Percentiles rank a stretch among this genome's conserved stretches.
phyloP scores from a whole-genome alignment of 2,329 filamentous ascomycete genomes.

The Pseudogymnoascus sp. region DNA sequence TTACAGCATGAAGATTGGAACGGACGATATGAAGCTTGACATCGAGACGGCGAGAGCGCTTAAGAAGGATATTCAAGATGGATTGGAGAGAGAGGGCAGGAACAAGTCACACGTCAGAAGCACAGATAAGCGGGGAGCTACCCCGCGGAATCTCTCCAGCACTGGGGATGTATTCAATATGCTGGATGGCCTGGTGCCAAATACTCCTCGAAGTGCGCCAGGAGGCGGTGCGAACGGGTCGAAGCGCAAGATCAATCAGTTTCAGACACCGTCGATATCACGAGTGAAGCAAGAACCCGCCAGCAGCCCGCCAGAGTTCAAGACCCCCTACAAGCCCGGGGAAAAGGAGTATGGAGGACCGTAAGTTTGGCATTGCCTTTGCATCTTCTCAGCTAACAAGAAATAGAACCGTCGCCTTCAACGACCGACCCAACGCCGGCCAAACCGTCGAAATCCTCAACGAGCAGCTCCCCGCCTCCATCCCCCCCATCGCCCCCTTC shows the following conservation, averaged over 20 bases:
- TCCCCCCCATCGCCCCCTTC: constrained; percentile 63
- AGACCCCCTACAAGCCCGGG: constrained; percentile 29
- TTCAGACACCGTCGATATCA: constrained; percentile 40
- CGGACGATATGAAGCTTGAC: constrained; percentile 64
- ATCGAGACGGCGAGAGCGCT: constrained; percentile 66
- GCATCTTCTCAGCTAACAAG: neutral
- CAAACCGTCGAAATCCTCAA: constrained; percentile 81
- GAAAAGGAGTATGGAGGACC: constrained; percentile 16
- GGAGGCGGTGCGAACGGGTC: constrained; percentile 18
- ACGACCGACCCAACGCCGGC: constrained; percentile 68
- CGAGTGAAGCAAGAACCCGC: constrained; percentile 37
- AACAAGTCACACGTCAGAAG: constrained; percentile 55
- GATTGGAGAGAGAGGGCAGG: constrained; percentile 67
- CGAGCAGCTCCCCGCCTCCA: constrained; percentile 56
- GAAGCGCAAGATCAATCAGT: constrained; percentile 25
- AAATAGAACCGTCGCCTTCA: constrained; percentile 55
- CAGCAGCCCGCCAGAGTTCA: constrained; percentile 38
- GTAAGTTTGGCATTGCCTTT: constrained; percentile 16
- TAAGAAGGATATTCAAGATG: constrained; percentile 80
- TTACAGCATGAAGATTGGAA: constrained; percentile 89
- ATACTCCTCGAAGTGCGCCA: constrained; percentile 38
- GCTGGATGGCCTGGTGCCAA: constrained; percentile 63
- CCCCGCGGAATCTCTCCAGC: constrained; percentile 49
- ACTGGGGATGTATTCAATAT: constrained; percentile 73
- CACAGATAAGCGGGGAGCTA: constrained; percentile 56